Evolutionary conservation across 176 grass and related monocot genomes (phyloP), one percentile per base, ranked within the genome.

Genomic region (Triticum timopheevii): DNA sequence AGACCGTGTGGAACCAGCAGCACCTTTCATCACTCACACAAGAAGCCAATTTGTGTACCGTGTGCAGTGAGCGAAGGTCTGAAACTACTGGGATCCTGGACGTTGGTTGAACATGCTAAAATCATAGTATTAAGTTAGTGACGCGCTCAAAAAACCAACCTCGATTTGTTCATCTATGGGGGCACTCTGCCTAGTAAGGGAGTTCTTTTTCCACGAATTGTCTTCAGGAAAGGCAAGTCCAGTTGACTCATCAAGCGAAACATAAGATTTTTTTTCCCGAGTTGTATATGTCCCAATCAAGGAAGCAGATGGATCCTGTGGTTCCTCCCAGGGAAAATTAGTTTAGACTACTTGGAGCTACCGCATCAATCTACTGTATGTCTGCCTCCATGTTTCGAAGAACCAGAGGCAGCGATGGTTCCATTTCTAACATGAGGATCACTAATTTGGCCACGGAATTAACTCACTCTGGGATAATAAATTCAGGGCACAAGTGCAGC

Each of bases 1-100:
- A 45, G 80, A 71, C 64, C 72, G 42, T 82, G 86, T 85, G 25
- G 82, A 92, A 85, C 49, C 78, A 88, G 73, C 78, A 77, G 35
- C 76, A 24, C 33, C 61, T 85, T 85, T 70, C 70, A 31, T 81
- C 61, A 24, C 12, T 42, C 42, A 25, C 85, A 85, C 50, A 85
- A 71, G 77, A 88, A 85, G 86, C 52, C 63, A 88, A 71, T 20
- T 85, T 85, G 85, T 65, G 31, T 68, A 87, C 45, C 73, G 52
- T 76, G 54, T 81, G 54, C 63, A 65, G 38, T 23, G 54, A 72
- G 79, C n/a, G 65, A 77, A 16, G 70, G 22, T 20, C 13, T 69
- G 86, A 65, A 81, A 81, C 27, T 78, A 78, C 0, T 58, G 47
- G 63, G 77, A 64, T 65, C 77, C n/a, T 69, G 10, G 42, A 12